Base-by-base conservation (phyloP, 148 eudicot species). In the Hydrangea macrophylla region DNA sequence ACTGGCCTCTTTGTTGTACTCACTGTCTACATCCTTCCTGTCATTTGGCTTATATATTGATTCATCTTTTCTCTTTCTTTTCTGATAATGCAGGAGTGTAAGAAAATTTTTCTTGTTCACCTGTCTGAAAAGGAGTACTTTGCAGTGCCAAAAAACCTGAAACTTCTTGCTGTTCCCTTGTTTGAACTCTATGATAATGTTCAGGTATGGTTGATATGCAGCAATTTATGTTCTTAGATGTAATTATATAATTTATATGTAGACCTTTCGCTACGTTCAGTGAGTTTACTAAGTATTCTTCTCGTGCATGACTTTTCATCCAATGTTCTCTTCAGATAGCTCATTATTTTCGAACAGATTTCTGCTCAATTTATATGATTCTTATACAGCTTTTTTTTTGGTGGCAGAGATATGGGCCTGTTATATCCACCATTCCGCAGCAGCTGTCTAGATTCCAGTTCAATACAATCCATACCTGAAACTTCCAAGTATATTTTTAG, bases 151-250 rank as follows among this genome's bases (percentile, higher is more conserved):
- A n/a, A n/a, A n/a, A n/a, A n/a, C n/a, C n/a, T n/a, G n/a, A 94
- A 94, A 68, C 82, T 94, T 64, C 81, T 90, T 70, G 98, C 98
- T 79, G 98, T 94, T 50, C 98, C 98, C 23, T 78, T 90, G 77
- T 94, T 94, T 76, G 98, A 94, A 80, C 90, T 90, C 6, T 94
- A 94, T 61, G 98, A 90, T 76, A 90, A 94, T 82, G 87, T 90
- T 73, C 97, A 90, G 97, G 97, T 94, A 73, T 58, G 73, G 26
- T 5, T 6, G n/a, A n/a, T n/a, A n/a, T n/a, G n/a, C n/a, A n/a
- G 10, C 10, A 26, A 25, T 22, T 24, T 55, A 7, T 12, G 48
- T 31, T 57, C 64, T 11, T 10, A 5, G 23, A 6, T 26, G 44
- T 45, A 2, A 0, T 22, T 24, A 50, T 13, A 25, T 10, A 1